Percentiles rank a stretch among this genome's conserved stretches.
These are phyloP conservation scores for Angophora floribunda DNA, from an alignment of 345 rosid species.

Conservation along the genomic window DNA sequence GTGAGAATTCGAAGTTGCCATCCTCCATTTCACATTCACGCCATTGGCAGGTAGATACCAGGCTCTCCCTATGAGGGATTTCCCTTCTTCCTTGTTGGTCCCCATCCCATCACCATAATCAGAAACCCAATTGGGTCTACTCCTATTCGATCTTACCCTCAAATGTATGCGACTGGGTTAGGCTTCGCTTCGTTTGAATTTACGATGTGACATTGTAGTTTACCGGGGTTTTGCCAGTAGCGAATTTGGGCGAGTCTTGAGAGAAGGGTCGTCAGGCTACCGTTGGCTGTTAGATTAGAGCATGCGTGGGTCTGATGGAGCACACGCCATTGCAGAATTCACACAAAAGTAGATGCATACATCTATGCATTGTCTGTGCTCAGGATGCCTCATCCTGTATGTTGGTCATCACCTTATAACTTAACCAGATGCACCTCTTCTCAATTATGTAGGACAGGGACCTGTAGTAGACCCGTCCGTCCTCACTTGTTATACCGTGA, in stretches of 20 bases:
- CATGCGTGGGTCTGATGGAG: background rate
- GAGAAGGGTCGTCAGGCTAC: background rate
- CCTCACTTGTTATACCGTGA: background rate
- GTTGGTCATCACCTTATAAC: background rate
- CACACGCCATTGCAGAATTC: background rate
- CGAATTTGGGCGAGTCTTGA: background rate
- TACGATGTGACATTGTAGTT: background rate
- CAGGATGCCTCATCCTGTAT: background rate
- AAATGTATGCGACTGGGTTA: background rate
- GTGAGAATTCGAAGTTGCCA: background rate
- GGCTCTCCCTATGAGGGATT: background rate
- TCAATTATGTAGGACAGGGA: background rate
- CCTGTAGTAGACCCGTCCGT: background rate
- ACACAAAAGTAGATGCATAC: too few species aligned
- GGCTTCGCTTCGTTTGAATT: background rate
- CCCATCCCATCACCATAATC: background rate
- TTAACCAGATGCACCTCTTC: background rate
- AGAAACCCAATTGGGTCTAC: background rate
- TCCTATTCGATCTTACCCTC: background rate
- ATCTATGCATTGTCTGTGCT: too few species aligned
- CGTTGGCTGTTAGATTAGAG: background rate
- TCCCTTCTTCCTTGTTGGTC: background rate
- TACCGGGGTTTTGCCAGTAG: background rate
- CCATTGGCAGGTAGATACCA: background rate
- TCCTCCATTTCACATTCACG: background rate